Percentiles rank a stretch among this genome's conserved stretches.
These are phyloP conservation scores for Pseudogymnoascus sp. DNA, from an alignment of 2,329 filamentous ascomycete species.

Conservation along the genomic window DNA sequence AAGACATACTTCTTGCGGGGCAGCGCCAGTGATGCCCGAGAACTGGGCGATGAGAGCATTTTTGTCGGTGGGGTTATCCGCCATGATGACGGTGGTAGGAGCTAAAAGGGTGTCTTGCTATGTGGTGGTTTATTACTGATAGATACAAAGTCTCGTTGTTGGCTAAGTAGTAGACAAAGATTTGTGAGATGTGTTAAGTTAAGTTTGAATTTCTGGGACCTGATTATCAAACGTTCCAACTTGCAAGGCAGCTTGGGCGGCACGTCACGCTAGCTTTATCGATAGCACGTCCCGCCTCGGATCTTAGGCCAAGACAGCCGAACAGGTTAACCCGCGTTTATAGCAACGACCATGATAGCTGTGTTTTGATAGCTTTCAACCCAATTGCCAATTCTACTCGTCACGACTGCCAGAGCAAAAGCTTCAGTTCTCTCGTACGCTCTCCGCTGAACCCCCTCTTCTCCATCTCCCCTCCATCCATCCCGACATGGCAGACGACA, in stretches of 20 bases:
- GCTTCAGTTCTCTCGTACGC: not conserved
- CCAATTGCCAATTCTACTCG: not conserved
- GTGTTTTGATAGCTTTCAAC: not conserved
- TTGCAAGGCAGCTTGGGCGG: slow-evolving; percentile 10
- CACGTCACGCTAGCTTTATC: slow-evolving; percentile 34
- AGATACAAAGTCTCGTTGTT: slow-evolving; percentile 3
- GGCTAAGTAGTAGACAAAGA: slow-evolving; percentile 7
- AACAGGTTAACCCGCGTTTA: not conserved
- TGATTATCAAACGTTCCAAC: slow-evolving; percentile 4
- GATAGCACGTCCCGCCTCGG: slow-evolving; percentile 26
- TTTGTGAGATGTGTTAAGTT: slow-evolving; percentile 9
- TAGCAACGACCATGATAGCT: not conserved
- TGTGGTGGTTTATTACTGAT: slow-evolving; percentile 14
- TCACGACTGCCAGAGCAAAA: not conserved
- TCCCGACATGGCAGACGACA: slow-evolving; percentile 45
- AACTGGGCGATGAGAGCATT: slow-evolving; percentile 44
- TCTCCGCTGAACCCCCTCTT: not conserved
- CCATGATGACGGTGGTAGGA: slow-evolving; percentile 28
- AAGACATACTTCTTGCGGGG: slow-evolving; percentile 37
- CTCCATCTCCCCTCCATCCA: slow-evolving; percentile 12
- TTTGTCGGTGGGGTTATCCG: slow-evolving; percentile 26
- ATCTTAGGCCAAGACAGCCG: slow-evolving; percentile 1
- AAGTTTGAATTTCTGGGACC: not conserved
- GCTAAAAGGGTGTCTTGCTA: slow-evolving; percentile 18
- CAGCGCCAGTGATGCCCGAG: slow-evolving; percentile 45